A percentile compares a stretch with the other conserved stretches of the same genome.
Evolutionary conservation across 2,329 filamentous ascomycete species (phyloP).

Genomic region (Trichoderma hamatum): DNA sequence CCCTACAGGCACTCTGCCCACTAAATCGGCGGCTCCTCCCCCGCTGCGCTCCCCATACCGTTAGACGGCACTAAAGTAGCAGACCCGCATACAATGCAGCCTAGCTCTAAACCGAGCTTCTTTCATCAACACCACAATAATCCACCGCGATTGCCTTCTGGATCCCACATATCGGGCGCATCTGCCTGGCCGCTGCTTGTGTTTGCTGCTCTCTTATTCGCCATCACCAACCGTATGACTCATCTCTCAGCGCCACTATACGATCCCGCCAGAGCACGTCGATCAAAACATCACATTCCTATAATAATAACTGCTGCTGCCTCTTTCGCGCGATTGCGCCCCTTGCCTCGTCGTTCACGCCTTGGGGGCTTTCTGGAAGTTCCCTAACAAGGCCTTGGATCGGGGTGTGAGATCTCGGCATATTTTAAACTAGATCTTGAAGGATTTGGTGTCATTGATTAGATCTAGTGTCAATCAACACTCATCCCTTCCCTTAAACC

Average conservation of each 20-base stretch:
- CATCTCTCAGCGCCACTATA: slow-evolving; percentile 4
- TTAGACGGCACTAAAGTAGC: slow-evolving; percentile 19
- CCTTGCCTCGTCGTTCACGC: slow-evolving; percentile 13
- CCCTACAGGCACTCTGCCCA: neutral
- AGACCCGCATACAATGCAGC: slow-evolving; percentile 19
- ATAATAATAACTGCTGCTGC: slow-evolving; percentile 8
- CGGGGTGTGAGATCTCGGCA: neutral
- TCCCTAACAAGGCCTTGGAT: neutral
- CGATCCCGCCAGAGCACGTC: slow-evolving; percentile 15
- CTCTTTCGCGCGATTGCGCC: slow-evolving; percentile 18
- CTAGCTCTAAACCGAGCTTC: slow-evolving; percentile 8
- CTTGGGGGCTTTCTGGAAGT: neutral
- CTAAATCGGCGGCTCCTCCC: neutral
- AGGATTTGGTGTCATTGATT: neutral
- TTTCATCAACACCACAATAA: slow-evolving; percentile 7
- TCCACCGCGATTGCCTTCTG: neutral
- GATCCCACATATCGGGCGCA: slow-evolving; percentile 11
- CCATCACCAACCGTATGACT: slow-evolving; percentile 11
- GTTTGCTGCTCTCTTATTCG: slow-evolving; percentile 11
- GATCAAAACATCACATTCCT: neutral
- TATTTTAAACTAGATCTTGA: neutral
- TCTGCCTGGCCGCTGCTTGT: slow-evolving; percentile 17
- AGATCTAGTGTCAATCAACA: neutral
- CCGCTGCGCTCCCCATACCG: neutral
- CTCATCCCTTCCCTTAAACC: neutral